These are phyloP conservation scores for Dactylellina sp. DNA, from an alignment of 2,329 filamentous ascomycete genomes.

Conservation along the genomic window DNA sequence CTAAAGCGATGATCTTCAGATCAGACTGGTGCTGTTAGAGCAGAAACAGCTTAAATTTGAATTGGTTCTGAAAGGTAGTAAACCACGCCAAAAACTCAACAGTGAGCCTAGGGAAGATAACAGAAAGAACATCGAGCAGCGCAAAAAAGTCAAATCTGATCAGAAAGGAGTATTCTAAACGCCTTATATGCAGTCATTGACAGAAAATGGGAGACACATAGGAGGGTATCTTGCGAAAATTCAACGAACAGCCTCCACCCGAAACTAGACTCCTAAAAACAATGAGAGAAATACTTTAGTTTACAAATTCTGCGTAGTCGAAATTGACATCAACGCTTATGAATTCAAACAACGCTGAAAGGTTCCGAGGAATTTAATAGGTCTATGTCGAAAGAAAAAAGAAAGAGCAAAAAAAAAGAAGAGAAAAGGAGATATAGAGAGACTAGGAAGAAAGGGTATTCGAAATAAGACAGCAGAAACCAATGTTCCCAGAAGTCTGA, in stretches of 20 bases:
- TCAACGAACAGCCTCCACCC: slow-evolving; percentile 11
- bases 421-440: neutral
- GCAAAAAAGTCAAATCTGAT: neutral
- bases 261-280: slow-evolving; percentile 16
- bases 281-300: neutral
- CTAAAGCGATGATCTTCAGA: too few species aligned
- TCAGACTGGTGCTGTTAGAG: too few species aligned
- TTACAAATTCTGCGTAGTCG: neutral
- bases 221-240: slow-evolving; percentile 46
- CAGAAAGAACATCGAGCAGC: neutral
- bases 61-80: too few species aligned
- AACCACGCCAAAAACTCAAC: too few species aligned
- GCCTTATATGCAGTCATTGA: slow-evolving; percentile 13
- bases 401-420: slow-evolving; percentile 3
- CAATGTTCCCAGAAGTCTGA: neutral
- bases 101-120: too few species aligned
- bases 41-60: too few species aligned
- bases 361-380: neutral
- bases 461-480: neutral
- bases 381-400: neutral
- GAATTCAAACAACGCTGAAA: slow-evolving; percentile 29
- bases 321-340: neutral
- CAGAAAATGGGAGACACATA: neutral
- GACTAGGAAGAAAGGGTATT: too few species aligned
- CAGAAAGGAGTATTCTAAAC: slow-evolving; percentile 18